Base-by-base conservation (phyloP, 768 basidiomycete species). In the Tricholomella constricta region DNA sequence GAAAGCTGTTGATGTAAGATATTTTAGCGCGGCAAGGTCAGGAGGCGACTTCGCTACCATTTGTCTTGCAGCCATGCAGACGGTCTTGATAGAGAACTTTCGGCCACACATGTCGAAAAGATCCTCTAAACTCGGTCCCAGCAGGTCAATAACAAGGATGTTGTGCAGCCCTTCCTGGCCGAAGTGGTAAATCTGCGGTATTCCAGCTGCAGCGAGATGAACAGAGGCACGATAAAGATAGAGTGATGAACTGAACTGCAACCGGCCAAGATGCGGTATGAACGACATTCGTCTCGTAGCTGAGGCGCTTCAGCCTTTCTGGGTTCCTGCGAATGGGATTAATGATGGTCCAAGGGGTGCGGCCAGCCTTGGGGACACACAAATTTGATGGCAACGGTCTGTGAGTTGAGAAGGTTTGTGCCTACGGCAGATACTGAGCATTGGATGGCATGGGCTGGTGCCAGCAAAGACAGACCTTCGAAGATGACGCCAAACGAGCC, bases 361-460 rank as follows among this genome's bases (percentile, higher is more conserved):
- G 57, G 14, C 48, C 37, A 31, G 51, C 51, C 25, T 38, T 22
- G 45, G 52, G 42, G 42, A 85, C 95, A 74, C 66, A 98, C 97
- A 83, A 99, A 99, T 80, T 99, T 99, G 86, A 99, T 98, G 58
- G 97, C 97, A 56, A 98, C 96, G 9, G 94, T 95, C 76, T 96
- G 94, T 3, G 91, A 94, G 79, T 99, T 99, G 75, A 98, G 85
- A 27, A 99, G 79, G 69, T 99, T 99, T 7, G 94, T 96, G 23
- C 96, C 96, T 98, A 65, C 31, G 60, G 38, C 23, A 36, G 27
- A 53, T 26, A 27, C 31, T 43, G n/a, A 49, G 55, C 37, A 56
- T 56, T 26, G 29, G 15, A 34, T 14, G 40, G 22, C 52, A 41
- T 8, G 32, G 11, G 43, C 23, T 29, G 48, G 40, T 42, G 31